Percentiles rank a stretch among this genome's conserved stretches.
These are phyloP conservation scores for Sarcodon sp. DNA, from an alignment of 768 basidiomycete genomes.

Conservation along the genomic window DNA sequence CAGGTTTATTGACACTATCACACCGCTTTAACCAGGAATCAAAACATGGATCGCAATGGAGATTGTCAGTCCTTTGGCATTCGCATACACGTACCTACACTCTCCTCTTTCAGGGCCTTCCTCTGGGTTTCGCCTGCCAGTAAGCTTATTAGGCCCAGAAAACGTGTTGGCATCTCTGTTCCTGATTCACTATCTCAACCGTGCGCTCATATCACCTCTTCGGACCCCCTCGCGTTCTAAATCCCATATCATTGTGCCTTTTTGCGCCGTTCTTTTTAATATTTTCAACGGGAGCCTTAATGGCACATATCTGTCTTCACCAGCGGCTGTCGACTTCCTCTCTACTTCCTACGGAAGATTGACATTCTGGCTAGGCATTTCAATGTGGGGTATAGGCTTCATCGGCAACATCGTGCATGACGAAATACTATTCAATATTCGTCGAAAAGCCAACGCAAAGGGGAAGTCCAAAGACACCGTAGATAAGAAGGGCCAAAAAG, in stretches of 20 bases:
- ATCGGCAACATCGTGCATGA: slow-evolving; percentile 80
- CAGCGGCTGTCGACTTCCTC: slow-evolving; percentile 32
- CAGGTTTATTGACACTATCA: neutral
- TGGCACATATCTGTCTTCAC: slow-evolving; percentile 58
- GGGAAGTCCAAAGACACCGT: slow-evolving; percentile 11
- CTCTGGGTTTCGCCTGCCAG: slow-evolving; percentile 14
- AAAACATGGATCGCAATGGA: slow-evolving; percentile 75
- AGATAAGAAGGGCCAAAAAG: slow-evolving; percentile 16
- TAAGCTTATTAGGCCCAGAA: slow-evolving; percentile 25
- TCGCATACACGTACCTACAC: slow-evolving; percentile 34
- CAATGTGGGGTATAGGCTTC: slow-evolving; percentile 61
- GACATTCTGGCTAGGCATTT: slow-evolving; percentile 50
- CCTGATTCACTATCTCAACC: slow-evolving; percentile 73
- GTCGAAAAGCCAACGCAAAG: slow-evolving; percentile 40
- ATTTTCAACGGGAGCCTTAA: slow-evolving; percentile 55
- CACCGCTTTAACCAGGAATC: slow-evolving; percentile 22
- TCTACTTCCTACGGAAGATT: slow-evolving; percentile 18
- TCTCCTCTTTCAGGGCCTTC: slow-evolving; percentile 30
- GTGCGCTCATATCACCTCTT: slow-evolving; percentile 68
- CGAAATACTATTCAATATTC: slow-evolving; percentile 76
- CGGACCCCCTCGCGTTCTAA: slow-evolving; percentile 71
- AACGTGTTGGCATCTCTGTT: slow-evolving; percentile 44
- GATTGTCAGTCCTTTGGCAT: slow-evolving; percentile 42
- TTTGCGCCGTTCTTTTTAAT: slow-evolving; percentile 55
- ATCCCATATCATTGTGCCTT: slow-evolving; percentile 52